phyloP scores from a whole-genome alignment of 495 filamentous ascomycete genomes.

The Daldinia concentrica region DNA sequence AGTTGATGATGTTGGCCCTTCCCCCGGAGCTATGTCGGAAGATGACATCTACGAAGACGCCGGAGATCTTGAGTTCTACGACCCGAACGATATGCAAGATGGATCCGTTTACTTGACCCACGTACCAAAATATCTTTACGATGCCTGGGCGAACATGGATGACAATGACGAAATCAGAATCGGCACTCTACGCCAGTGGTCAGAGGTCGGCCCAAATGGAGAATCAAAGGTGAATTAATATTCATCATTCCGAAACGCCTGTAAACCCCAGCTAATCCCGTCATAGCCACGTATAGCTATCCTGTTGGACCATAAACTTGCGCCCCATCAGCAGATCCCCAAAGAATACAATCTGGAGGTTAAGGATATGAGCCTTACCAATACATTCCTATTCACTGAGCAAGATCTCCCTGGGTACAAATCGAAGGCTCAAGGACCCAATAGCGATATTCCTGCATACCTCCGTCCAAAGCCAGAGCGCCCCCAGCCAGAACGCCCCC shows the following conservation, averaged over 20 bases:
- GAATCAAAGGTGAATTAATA: slow-evolving; percentile 58
- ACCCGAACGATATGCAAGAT: slow-evolving; percentile 52
- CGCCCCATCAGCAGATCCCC: slow-evolving; percentile 72
- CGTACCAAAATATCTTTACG: slow-evolving; percentile 80
- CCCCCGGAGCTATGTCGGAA: slow-evolving; percentile 70
- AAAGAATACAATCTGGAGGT: slow-evolving; percentile 84
- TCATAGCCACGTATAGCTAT: slow-evolving; percentile 53
- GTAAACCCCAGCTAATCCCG: not conserved
- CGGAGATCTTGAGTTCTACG: slow-evolving; percentile 81
- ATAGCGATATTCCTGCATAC: slow-evolving; percentile 61
- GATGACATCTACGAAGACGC: slow-evolving; percentile 89
- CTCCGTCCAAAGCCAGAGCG: slow-evolving; percentile 53
- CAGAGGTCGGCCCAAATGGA: slow-evolving; percentile 58
- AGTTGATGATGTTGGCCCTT: slow-evolving; percentile 64
- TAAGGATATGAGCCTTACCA: slow-evolving; percentile 68
- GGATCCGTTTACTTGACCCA: slow-evolving; percentile 76
- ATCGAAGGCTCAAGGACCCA: slow-evolving; percentile 61
- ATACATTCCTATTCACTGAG: slow-evolving; percentile 90
- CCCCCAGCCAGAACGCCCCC: slow-evolving; percentile 40
- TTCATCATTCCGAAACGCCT: not conserved
- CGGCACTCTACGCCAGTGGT: slow-evolving; percentile 76
- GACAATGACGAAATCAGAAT: slow-evolving; percentile 70
- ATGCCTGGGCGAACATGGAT: slow-evolving; percentile 65
- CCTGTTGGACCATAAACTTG: slow-evolving; percentile 56
- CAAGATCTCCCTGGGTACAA: slow-evolving; percentile 86